Conservation (phyloP, 2,329 filamentous ascomycete genomes). For the Anthostomella pinea region DNA sequence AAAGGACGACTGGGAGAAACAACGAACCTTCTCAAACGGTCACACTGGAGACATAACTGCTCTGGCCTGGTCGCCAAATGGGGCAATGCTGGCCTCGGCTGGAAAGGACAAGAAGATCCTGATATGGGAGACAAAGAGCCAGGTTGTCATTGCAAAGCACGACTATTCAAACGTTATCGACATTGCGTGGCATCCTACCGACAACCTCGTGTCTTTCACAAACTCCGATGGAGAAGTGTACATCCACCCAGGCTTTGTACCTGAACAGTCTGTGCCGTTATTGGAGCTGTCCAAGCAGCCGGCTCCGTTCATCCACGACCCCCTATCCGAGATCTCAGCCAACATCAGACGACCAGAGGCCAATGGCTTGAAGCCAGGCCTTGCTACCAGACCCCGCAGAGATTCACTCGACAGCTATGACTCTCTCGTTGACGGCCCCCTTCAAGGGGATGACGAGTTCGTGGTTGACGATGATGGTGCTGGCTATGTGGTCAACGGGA, state of each 20-base stretch:
- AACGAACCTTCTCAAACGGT: slow-evolving; percentile 73
- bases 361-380: slow-evolving; percentile 56
- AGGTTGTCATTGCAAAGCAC: slow-evolving; percentile 73
- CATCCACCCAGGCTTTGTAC: slow-evolving; percentile 73
- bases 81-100: slow-evolving; percentile 75
- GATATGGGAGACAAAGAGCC: slow-evolving; percentile 88
- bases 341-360: slow-evolving; percentile 57
- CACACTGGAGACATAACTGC: slow-evolving; percentile 85
- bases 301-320: slow-evolving; percentile 83
- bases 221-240: slow-evolving; percentile 91
- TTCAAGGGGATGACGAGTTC: slow-evolving; percentile 70
- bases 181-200: slow-evolving; percentile 84
- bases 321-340: slow-evolving; percentile 65
- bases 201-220: slow-evolving; percentile 88
- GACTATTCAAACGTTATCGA: slow-evolving; percentile 83
- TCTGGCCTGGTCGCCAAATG: slow-evolving; percentile 91
- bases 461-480: slow-evolving; percentile 94
- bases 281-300: slow-evolving; percentile 63
- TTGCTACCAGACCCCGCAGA: slow-evolving; percentile 51
- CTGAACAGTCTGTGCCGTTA: slow-evolving; percentile 54
- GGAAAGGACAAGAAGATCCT: slow-evolving; percentile 66
- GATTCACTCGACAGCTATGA: slow-evolving; percentile 76
- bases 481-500: slow-evolving; percentile 67
- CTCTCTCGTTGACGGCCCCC: slow-evolving; percentile 67
- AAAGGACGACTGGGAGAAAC: slow-evolving; percentile 84